These are phyloP conservation scores for Lyophyllum shimeji DNA, from an alignment of 768 basidiomycete genomes.

Conservation along the genomic window DNA sequence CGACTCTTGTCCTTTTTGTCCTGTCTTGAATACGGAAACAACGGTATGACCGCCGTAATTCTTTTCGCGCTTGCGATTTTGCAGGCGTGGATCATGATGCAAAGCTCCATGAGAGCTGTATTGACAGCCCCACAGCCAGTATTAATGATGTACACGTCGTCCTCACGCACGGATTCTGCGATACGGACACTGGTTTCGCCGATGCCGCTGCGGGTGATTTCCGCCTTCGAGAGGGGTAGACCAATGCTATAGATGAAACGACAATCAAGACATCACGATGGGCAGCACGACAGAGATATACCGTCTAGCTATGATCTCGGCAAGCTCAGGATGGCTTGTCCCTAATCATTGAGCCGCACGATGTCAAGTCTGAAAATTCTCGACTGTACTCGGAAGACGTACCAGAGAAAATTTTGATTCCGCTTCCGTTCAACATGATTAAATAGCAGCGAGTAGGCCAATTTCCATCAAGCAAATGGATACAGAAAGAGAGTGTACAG, in stretches of 20 bases:
- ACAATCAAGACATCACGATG: conserved; percentile 18
- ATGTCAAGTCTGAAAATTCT: neutral
- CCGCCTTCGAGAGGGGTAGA: conserved; percentile 81
- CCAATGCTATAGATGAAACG: conserved; percentile 65
- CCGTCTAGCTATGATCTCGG: conserved; percentile 92
- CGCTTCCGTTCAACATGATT: conserved; percentile 52
- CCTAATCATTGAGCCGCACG: conserved; percentile 43
- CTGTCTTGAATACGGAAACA: conserved; percentile 96
- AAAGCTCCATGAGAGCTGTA: conserved; percentile 94
- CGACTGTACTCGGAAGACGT: conserved; percentile 9
- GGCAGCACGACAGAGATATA: conserved; percentile 37
- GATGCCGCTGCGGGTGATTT: conserved; percentile 84
- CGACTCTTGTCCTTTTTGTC: conserved; percentile 99
- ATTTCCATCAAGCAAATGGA: conserved; percentile 3
- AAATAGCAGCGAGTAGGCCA: neutral
- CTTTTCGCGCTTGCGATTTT: conserved; percentile 98
- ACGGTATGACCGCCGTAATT: conserved; percentile 97
- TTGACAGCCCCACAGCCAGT: conserved; percentile 87
- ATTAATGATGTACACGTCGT: conserved; percentile 99
- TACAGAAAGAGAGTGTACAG: neutral
- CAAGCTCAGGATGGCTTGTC: conserved; percentile 93
- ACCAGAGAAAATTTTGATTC: conserved; percentile 61
- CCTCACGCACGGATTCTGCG: conserved; percentile 93
- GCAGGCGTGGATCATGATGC: conserved; percentile 99
- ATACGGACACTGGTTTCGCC: conserved; percentile 93